Conservation (phyloP, 257 asterid genomes). For the Gardenia jasminoides region DNA sequence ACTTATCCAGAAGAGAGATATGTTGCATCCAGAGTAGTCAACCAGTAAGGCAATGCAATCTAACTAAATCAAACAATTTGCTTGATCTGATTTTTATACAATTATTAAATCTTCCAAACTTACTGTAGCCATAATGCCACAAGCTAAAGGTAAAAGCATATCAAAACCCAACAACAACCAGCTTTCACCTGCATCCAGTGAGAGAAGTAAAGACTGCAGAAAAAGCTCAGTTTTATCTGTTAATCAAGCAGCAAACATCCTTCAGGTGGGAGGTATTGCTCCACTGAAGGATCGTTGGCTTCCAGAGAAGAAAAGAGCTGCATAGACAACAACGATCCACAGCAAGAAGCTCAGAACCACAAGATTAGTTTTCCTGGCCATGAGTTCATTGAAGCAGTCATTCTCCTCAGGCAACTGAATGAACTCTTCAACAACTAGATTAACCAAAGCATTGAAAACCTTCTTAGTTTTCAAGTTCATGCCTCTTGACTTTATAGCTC, state of each 20-base stretch:
- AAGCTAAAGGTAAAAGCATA: not conserved
- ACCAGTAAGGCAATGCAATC: not conserved
- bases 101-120: not conserved
- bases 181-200: not conserved
- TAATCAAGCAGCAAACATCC: not conserved
- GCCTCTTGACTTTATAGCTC: constrained; percentile 48
- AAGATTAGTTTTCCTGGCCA: constrained; percentile 30
- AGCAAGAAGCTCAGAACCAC: constrained; percentile 36
- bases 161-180: not conserved
- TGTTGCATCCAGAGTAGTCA: not conserved
- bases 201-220: not conserved
- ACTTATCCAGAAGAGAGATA: not conserved
- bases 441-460: constrained; percentile 50
- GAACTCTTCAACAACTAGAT: constrained; percentile 37
- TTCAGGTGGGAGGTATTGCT: constrained; percentile 49
- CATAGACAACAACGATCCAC: constrained; percentile 31
- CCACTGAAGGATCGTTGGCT: constrained; percentile 18
- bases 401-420: constrained; percentile 36
- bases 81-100: not conserved
- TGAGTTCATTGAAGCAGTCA: constrained; percentile 34
- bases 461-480: constrained; percentile 41
- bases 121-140: not conserved
- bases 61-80: not conserved
- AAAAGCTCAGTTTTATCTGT: constrained; percentile 2
- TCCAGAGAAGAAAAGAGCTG: constrained; percentile 22